Evolutionary conservation across 257 asterid species (phyloP).

Genomic region (Handroanthus guayacan): DNA sequence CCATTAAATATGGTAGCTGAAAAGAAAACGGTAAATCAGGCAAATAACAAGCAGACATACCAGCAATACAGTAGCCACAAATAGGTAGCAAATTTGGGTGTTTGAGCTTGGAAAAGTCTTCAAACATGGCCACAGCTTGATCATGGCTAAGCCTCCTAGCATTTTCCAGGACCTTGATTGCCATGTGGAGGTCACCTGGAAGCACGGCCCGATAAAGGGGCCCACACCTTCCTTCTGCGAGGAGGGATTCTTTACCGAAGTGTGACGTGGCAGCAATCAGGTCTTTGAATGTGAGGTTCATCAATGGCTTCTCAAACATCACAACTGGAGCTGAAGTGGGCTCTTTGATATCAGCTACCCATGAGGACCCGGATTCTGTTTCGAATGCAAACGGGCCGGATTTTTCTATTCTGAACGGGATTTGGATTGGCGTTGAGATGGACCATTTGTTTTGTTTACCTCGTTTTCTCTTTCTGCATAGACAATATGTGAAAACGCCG

Average conservation of each 20-base stretch:
- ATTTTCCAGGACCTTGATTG: constrained; percentile 86
- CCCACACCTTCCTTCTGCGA: constrained; percentile 88
- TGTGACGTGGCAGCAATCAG: constrained; percentile 87
- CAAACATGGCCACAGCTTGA: constrained; percentile 76
- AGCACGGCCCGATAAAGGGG: constrained; percentile 93
- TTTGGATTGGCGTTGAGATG: constrained; percentile 77
- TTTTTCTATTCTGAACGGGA: constrained; percentile 71
- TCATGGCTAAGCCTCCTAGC: constrained; percentile 61
- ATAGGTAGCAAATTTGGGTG: constrained; percentile 84
- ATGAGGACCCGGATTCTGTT: constrained; percentile 91
- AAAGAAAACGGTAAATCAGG: constrained; percentile 25
- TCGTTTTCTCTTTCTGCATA: constrained; percentile 53
- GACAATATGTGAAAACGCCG: constrained; percentile 37
- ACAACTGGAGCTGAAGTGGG: constrained; percentile 88
- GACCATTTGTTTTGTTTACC: constrained; percentile 75
- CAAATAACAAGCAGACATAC: constrained; percentile 40
- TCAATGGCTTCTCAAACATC: constrained; percentile 96
- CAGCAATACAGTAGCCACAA: constrained; percentile 94
- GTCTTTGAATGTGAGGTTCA: constrained; percentile 93
- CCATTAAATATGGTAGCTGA: constrained; percentile 51
- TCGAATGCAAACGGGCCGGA: constrained; percentile 94
- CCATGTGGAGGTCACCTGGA: constrained; percentile 96
- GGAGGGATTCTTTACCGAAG: constrained; percentile 87
- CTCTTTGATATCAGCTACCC: constrained; percentile 92
- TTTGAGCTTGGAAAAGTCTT: constrained; percentile 70